phyloP scores from a whole-genome alignment of 2,329 filamentous ascomycete genomes.

The Polytolypa hystricis region DNA sequence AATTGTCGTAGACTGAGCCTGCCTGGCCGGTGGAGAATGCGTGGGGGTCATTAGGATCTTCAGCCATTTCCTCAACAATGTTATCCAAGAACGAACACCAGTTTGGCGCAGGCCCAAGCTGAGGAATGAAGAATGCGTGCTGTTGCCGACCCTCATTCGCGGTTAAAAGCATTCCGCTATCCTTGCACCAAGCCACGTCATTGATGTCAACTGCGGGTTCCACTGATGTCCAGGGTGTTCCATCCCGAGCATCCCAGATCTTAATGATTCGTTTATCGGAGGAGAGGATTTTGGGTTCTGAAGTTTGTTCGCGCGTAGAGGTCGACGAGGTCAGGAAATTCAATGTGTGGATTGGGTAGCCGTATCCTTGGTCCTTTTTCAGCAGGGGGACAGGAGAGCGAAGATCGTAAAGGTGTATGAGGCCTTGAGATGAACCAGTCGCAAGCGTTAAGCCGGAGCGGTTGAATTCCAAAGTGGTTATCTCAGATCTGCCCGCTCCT shows the following conservation, averaged over 20 bases:
- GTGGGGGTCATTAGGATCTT: constrained; percentile 56
- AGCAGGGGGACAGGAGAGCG: constrained; percentile 76
- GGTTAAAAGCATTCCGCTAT: constrained; percentile 89
- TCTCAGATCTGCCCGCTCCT: constrained; percentile 43
- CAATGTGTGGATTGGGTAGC: constrained; percentile 80
- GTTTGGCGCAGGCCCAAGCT: constrained; percentile 80
- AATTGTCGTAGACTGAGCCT: constrained; percentile 90
- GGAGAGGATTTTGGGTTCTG: constrained; percentile 68
- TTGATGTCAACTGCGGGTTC: constrained; percentile 94
- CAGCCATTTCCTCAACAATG: constrained; percentile 96
- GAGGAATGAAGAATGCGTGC: constrained; percentile 89
- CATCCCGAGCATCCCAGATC: constrained; percentile 76
- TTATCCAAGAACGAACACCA: constrained; percentile 98
- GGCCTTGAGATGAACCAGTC: constrained; percentile 75
- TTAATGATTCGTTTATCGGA: constrained; percentile 96
- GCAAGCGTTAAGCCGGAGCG: constrained; percentile 73
- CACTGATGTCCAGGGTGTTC: constrained; percentile 86
- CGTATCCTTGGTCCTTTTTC: constrained; percentile 92
- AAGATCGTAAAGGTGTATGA: constrained; percentile 85
- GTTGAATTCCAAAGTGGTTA: constrained; percentile 81
- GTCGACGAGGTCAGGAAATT: constrained; percentile 55
- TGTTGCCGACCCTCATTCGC: constrained; percentile 95
- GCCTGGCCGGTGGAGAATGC: constrained; percentile 35
- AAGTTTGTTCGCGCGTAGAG: constrained; percentile 57
- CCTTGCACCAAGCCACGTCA: constrained; percentile 81